A percentile compares a stretch with the other conserved stretches of the same genome.
phyloP scores from a whole-genome alignment of 2,329 filamentous ascomycete genomes.

The Furcasterigmium sp. region DNA sequence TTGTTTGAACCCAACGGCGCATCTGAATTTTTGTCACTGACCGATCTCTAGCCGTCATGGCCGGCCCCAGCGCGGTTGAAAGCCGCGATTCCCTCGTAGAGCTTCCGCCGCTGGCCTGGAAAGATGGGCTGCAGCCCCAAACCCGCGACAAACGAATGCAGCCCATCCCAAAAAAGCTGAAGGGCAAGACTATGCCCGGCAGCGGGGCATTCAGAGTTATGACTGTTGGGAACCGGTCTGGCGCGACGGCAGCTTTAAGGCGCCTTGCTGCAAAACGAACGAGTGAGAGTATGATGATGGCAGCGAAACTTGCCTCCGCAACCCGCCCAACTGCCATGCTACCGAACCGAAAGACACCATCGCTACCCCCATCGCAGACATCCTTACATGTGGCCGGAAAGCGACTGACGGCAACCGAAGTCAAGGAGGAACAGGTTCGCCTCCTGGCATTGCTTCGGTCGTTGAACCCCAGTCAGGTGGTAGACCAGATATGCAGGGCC shows the following conservation, averaged over 20 bases:
- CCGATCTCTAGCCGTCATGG: too few relatives aligned
- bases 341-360: conserved; percentile 32
- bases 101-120: too few relatives aligned
- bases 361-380: conserved; percentile 16
- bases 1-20: too few relatives aligned
- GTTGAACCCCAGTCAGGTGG: conserved; percentile 49
- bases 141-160: conserved; percentile 41
- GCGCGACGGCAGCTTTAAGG: conserved; percentile 39
- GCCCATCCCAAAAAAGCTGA: conserved; percentile 57
- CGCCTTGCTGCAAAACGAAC: conserved; percentile 54
- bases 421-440: conserved; percentile 55
- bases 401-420: conserved; percentile 42
- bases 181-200: conserved; percentile 49
- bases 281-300: conserved; percentile 55
- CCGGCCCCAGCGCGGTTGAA: too few relatives aligned
- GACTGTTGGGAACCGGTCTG: conserved; percentile 49
- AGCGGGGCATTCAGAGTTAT: conserved; percentile 60
- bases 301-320: conserved; percentile 50
- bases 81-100: too few relatives aligned
- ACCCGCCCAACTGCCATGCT: conserved; percentile 49
- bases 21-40: too few relatives aligned
- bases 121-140: too few relatives aligned
- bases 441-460: conserved; percentile 51
- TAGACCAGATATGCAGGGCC: conserved; percentile 58
- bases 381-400: too few relatives aligned